Conservation (phyloP, 1,139 yeast genomes). For the Pichia sp. region DNA sequence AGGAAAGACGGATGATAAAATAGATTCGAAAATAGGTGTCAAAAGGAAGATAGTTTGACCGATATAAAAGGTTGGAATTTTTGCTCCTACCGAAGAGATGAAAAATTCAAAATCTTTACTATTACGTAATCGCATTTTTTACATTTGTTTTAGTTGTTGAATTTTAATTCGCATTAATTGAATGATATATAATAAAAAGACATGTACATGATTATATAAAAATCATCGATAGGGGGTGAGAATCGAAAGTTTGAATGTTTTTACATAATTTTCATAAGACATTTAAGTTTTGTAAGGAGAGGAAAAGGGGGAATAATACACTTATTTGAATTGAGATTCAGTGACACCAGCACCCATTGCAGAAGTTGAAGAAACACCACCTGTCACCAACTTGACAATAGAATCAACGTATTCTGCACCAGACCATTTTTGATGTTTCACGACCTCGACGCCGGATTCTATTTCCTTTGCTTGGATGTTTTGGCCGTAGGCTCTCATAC, state of each 20-base stretch:
- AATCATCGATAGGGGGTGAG: neutral
- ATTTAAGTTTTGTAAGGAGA: neutral
- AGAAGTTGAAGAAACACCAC: conserved; percentile 93
- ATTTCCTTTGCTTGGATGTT: conserved; percentile 85
- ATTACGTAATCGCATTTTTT: neutral
- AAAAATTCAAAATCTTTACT: neutral
- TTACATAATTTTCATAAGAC: neutral
- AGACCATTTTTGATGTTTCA: conserved; percentile 98
- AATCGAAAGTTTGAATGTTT: neutral
- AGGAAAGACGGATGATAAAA: neutral
- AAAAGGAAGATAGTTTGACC: neutral
- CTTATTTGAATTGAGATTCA: conserved; percentile 79
- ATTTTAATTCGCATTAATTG: neutral
- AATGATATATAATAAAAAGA: neutral
- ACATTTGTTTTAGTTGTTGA: neutral
- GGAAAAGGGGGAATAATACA: neutral
- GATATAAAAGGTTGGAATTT: neutral
- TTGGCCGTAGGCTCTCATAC: conserved; percentile 95
- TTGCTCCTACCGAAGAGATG: neutral
- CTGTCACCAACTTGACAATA: conserved; percentile 82
- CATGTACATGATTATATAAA: neutral
- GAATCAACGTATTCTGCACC: conserved; percentile 98
- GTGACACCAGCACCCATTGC: conserved; percentile 99
- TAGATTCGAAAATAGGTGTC: too few relatives aligned
- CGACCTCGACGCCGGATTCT: conserved; percentile 87